Conservation (phyloP, 345 rosid genomes). For the Eucalyptus tenuipes region DNA sequence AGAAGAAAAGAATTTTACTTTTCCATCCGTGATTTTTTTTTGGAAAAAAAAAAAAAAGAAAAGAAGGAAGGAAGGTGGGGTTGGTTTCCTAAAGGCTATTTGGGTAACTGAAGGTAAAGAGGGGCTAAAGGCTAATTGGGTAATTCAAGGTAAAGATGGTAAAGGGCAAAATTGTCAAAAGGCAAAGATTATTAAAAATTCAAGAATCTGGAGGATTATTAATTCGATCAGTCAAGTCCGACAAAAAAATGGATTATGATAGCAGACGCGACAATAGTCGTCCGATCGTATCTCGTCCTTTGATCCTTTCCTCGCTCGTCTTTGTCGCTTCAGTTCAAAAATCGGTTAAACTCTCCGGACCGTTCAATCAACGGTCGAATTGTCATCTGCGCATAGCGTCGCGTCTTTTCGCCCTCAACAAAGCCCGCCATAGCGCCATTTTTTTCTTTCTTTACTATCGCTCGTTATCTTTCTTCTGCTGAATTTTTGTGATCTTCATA, state of each 20-base stretch:
- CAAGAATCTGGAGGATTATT: background rate
- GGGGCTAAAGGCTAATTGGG: background rate
- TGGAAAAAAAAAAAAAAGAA: too few species aligned
- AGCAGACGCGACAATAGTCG: background rate
- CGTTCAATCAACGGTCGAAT: background rate
- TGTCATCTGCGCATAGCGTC: background rate
- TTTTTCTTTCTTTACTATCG: background rate
- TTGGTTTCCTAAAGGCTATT: too few species aligned
- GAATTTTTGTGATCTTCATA: background rate
- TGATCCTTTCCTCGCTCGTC: background rate
- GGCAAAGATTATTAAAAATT: background rate
- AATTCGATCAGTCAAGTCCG: background rate
- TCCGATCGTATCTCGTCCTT: background rate
- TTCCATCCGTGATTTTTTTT: too few species aligned
- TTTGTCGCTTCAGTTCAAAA: background rate
- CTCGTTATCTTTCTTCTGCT: background rate
- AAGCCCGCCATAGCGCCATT: background rate
- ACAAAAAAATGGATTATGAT: background rate
- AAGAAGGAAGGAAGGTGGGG: accelerated
- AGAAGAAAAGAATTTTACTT: background rate
- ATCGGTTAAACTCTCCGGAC: background rate
- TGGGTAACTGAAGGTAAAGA: background rate
- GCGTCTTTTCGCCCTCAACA: background rate
- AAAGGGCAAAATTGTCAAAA: background rate
- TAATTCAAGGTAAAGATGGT: background rate